Evolutionary conservation across 108 stramenopile genomes (phyloP), one percentile per base, ranked within the genome.

Genomic region (Cyclotella sp.): DNA sequence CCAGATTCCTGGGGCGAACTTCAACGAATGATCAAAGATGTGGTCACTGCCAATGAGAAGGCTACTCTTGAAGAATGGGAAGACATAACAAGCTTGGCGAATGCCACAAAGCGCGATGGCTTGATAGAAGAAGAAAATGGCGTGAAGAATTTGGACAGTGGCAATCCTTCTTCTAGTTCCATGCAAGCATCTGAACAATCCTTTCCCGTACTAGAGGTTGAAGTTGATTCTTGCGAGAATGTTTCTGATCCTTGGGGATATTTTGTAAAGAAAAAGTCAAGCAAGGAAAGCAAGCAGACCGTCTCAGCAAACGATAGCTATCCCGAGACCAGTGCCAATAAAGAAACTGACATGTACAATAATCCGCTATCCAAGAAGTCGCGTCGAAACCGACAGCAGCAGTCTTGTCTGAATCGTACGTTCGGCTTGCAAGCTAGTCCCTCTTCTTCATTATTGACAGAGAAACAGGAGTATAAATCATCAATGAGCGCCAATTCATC

Each of bases 1-100:
- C 94, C 91, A 19, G 66, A 89, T 27, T 91, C 90, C 0, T 63
- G 86, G 30, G 84, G 69, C 11, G 84, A 77, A 22, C 63, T 95
- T 12, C 70, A 72, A 19, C 55, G 64, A 9, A 85, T 93, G 40
- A 79, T 93, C 41, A 67, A 83, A 16, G 77, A 86, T 42, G 74
- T 93, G 42, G 72, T 86, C 29, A n/a, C n/a, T n/a, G 59, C 52
- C 44, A 68, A 72, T 16, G 80, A 84, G 51, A 42, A 63, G 40
- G 72, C 78, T 21, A 14, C 57, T 54, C 70, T 49, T 0, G 29
- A 28, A 9, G 61, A 55, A 44, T 61, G 83, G 13, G 78, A 70
- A 16, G 41, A 45, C 34, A 34, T 34, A 5, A 19, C 76, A 57
- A 2, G 71, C n/a, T n/a, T n/a, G n/a, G n/a, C n/a, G n/a, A n/a